Conservation (phyloP, 768 basidiomycete genomes). For the Macrolepiota fuliginosa region DNA sequence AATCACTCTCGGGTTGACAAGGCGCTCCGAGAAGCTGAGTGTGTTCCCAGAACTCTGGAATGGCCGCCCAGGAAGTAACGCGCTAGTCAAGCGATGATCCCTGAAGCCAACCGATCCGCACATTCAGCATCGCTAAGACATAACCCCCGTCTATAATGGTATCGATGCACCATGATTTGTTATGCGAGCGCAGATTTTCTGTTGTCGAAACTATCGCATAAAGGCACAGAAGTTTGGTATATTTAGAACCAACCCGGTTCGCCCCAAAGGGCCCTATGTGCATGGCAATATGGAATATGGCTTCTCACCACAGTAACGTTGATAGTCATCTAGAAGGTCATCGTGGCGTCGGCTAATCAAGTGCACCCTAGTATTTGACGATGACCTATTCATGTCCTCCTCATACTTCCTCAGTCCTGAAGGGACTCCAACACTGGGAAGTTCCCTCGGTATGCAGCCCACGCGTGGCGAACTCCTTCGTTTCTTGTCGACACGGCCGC, state of each 20-base stretch:
- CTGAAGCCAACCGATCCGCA: neutral
- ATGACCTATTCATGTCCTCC: neutral
- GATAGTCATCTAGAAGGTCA: neutral
- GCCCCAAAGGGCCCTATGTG: neutral
- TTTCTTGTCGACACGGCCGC: neutral
- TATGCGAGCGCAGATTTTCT: neutral
- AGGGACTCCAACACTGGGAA: neutral
- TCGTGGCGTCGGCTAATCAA: neutral
- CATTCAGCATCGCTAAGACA: neutral
- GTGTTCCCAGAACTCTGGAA: neutral
- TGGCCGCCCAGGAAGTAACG: neutral
- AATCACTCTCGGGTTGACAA: neutral
- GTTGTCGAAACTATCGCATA: neutral
- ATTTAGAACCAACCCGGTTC: constrained; percentile 11
- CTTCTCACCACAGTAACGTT: neutral
- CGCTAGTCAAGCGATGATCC: neutral
- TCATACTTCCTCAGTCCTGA: neutral
- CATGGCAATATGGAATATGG: too few relatives aligned
- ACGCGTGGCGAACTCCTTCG: neutral
- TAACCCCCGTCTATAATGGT: neutral
- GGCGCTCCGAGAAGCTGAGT: neutral
- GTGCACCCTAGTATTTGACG: neutral
- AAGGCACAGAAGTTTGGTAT: neutral
- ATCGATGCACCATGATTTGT: neutral
- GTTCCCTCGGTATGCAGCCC: neutral